Evolutionary conservation across 805 yeast genomes (phyloP).

Genomic region (Hanseniaspora singularis): DNA sequence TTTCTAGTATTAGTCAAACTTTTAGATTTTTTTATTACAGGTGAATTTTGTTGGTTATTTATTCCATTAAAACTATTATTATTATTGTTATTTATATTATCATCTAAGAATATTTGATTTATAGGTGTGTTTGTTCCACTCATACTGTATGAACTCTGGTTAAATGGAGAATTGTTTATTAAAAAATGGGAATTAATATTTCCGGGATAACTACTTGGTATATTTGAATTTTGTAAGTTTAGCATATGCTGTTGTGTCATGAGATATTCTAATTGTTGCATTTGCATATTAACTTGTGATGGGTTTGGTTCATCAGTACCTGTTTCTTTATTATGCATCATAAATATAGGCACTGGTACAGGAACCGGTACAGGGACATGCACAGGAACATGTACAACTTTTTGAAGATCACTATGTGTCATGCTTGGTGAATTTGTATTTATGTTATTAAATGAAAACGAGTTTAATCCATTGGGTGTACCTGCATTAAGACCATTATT

Average conservation of each 20-base stretch:
- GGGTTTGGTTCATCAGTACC: neutral
- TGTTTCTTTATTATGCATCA: no score
- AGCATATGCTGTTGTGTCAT: neutral
- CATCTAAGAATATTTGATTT: no score
- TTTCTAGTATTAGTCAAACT: neutral
- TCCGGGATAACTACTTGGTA: no score
- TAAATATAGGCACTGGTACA: no score
- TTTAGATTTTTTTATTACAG: neutral
- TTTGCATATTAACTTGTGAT: neutral
- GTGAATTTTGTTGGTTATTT: neutral
- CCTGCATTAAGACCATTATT: neutral
- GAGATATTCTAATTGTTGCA: neutral
- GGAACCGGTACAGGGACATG: neutral
- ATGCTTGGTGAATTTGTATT: neutral
- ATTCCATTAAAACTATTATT: neutral
- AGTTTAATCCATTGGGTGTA: no score
- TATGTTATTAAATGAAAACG: neutral
- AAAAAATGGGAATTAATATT: no score
- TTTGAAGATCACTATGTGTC: neutral
- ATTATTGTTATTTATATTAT: no score
- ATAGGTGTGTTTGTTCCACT: no score
- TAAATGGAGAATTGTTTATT: no score
- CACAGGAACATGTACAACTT: neutral
- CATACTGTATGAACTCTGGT: no score
- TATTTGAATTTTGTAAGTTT: neutral